Evolutionary conservation across 257 asterid genomes (phyloP).

Genomic region (Leptodermis oblonga): DNA sequence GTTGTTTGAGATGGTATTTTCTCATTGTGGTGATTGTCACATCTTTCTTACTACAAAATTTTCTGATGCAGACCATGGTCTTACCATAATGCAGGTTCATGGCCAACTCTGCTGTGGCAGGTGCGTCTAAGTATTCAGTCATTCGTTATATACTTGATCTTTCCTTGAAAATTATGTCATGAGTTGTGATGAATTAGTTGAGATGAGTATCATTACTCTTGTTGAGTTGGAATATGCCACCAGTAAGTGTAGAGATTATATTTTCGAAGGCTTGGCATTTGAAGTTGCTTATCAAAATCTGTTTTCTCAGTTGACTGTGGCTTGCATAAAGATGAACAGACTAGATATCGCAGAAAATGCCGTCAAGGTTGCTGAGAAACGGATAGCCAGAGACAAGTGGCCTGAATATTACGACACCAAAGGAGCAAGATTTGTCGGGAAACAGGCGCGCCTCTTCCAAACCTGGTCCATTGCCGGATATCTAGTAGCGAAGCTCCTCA

Average conservation of each 20-base stretch:
- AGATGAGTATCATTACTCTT: too few relatives aligned
- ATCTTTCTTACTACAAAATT: constrained; percentile 11
- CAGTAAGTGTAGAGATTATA: background rate
- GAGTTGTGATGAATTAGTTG: too few relatives aligned
- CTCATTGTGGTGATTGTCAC: background rate
- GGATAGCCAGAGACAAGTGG: constrained; percentile 61
- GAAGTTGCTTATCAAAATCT: background rate
- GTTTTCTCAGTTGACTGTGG: constrained; percentile 60
- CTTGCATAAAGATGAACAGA: constrained; percentile 75
- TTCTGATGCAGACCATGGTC: constrained; percentile 77
- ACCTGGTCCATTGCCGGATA: constrained; percentile 85
- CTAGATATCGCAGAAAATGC: constrained; percentile 70
- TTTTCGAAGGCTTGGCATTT: background rate
- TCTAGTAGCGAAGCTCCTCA: constrained; percentile 64
- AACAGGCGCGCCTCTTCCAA: constrained; percentile 73
- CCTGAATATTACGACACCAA: constrained; percentile 78
- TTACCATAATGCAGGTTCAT: constrained; percentile 80
- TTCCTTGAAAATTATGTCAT: background rate
- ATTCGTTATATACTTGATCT: background rate
- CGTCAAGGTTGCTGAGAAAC: constrained; percentile 53
- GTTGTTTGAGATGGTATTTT: constrained; percentile 4
- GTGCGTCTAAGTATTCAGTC: constrained; percentile 20
- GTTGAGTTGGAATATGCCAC: background rate
- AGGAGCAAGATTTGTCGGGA: constrained; percentile 70
- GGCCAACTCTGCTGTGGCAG: constrained; percentile 95